phyloP scores from a whole-genome alignment of 2,329 filamentous ascomycete genomes.

The Trichoderma oligosporum region DNA sequence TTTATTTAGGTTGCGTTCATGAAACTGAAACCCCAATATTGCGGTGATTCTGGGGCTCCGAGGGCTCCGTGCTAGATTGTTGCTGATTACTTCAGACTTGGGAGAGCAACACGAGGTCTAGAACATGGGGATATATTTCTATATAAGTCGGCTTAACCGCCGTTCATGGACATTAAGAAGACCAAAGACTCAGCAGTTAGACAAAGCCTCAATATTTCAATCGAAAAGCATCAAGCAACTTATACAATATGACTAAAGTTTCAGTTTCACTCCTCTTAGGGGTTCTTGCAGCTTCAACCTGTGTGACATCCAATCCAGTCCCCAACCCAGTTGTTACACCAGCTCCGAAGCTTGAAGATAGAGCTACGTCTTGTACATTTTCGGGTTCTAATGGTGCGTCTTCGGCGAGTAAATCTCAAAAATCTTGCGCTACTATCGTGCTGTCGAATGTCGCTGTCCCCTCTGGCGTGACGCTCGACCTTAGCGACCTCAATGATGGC shows the following conservation, averaged over 20 bases:
- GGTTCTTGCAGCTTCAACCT: not conserved
- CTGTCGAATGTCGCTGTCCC: conserved; percentile 11
- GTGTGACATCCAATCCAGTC: not conserved
- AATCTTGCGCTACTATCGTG: conserved; percentile 8
- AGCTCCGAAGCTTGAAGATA: conserved; percentile 1
- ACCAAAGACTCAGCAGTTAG: not conserved
- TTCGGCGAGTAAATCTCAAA: conserved; percentile 12
- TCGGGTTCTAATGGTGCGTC: conserved; percentile 6
- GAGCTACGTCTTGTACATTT: conserved; percentile 11
- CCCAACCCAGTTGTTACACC: not conserved
- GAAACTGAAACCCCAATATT: not conserved
- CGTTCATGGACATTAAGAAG: not conserved
- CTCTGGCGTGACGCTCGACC: conserved; percentile 7
- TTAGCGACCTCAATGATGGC: conserved; percentile 11
- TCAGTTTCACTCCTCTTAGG: not conserved
- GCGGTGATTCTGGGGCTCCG: not conserved
- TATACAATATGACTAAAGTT: not conserved
- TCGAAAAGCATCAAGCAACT: not conserved
- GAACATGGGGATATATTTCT: not conserved
- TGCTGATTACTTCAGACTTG: conserved; percentile 1
- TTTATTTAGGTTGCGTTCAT: not conserved
- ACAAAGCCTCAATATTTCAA: not conserved
- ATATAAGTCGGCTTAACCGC: not conserved
- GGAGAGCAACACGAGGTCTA: not conserved
- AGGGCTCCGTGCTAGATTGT: not conserved